Base-by-base conservation (phyloP, 2,329 filamentous ascomycete genomes). In the Pyricularia grisea region DNA sequence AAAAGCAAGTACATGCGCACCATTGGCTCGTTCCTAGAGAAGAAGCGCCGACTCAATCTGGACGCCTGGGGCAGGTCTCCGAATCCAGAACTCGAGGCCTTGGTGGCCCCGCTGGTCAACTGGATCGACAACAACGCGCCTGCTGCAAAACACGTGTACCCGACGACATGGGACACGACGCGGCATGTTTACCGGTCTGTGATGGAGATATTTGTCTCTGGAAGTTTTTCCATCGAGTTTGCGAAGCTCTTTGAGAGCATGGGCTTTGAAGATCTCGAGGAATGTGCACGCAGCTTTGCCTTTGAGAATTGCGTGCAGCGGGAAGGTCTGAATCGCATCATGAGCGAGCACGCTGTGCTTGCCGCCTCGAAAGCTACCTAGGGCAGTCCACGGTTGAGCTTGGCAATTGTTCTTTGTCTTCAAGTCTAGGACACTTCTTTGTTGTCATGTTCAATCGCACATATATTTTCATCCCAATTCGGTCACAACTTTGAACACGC, bases 21-120 rank as follows among this genome's bases (percentile, higher is more conserved):
- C 2, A 81, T 88, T 61, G 73, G 78, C 23, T 79, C 82, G 0
- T 86, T 88, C 68, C 74, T 88, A 0, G 80, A 82, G 66, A 88
- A 87, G 78, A 88, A 89, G 74, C 79, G 81, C 10, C 73, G 74
- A 0, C 77, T 86, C 2, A 83, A 84, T 28, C 77, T 88, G 2
- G 86, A 88, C 73, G 82, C 81, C 20, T 88, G 86, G 86, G 86
- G 84, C 0, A 76, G 78, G 63, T 42, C 42, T n/a, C 78, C 82
- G 0, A 73, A 67, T 36, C 63, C 83, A 61, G 81, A 85, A 70
- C 77, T 74, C 2, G 70, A 72, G 9, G 70, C 69, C 11, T 71
- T 74, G 28, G 70, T 74, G 27, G 70, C 69, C 1, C 73, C 73
- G 10, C 28, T 74, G 10, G 72, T 73, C 65, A 69, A 71, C 36